A percentile compares a stretch with the other conserved stretches of the same genome.
These are phyloP conservation scores for Cenchrus fungigraminus DNA, from an alignment of 176 grass and related monocot genomes.

Conservation along the genomic window DNA sequence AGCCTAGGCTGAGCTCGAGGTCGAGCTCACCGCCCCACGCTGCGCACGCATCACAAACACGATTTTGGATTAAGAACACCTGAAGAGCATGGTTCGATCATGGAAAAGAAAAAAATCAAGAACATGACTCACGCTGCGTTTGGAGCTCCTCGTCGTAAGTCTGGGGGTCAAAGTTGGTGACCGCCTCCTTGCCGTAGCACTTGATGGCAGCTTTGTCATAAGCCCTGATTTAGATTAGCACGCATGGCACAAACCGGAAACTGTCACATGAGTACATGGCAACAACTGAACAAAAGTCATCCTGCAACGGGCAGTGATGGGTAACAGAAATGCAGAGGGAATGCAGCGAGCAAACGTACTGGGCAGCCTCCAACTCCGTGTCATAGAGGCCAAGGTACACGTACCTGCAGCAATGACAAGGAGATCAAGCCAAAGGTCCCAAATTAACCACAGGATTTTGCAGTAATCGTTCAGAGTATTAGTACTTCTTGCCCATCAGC, in stretches of 20 bases:
- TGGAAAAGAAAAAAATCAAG: not conserved
- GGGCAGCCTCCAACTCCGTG: conserved; percentile 74
- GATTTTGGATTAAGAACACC: not conserved
- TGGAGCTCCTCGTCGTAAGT: conserved; percentile 27
- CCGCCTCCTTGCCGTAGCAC: conserved; percentile 52
- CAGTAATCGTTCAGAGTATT: not conserved
- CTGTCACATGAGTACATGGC: not conserved
- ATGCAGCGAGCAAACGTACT: conserved; percentile 34
- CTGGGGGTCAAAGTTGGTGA: conserved; percentile 57
- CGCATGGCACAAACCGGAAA: not conserved
- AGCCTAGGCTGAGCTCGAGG: conserved; percentile 64
- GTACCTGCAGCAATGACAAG: conserved; percentile 46
- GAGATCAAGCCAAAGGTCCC: not conserved
- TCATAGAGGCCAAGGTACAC: conserved; percentile 80
- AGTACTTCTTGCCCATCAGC: conserved; percentile 80
- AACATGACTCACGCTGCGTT: conserved; percentile 37
- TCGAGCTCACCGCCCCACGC: conserved; percentile 50
- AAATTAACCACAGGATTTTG: not conserved
- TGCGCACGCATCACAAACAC: conserved; percentile 25
- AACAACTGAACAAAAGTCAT: not conserved
- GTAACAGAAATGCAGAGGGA: not conserved
- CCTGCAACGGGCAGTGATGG: not conserved
- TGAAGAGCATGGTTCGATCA: not conserved
- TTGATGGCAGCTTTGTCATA: conserved; percentile 74
- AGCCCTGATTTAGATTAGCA: conserved; percentile 39